Conservation (phyloP, 352 stramenopile species). For the Thraustochytrium striatum region DNA sequence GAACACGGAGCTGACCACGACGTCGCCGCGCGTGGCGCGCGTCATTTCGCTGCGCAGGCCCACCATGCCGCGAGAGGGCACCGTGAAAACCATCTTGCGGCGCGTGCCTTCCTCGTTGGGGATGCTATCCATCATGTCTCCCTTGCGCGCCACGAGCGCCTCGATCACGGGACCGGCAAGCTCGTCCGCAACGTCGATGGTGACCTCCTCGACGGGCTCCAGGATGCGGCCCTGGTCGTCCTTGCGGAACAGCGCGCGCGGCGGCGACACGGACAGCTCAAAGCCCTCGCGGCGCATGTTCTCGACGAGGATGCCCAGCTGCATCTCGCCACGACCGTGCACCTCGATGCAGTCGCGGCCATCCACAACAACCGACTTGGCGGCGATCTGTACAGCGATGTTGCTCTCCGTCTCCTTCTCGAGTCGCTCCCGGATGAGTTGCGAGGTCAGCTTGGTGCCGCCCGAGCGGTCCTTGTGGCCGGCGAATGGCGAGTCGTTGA, state of each 20-base stretch:
- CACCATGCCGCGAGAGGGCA: conserved; percentile 90
- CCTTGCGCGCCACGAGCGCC: conserved; percentile 84
- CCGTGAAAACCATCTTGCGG: conserved; percentile 83
- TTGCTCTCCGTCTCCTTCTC: conserved; percentile 95
- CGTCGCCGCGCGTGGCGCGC: conserved; percentile 87
- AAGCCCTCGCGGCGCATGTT: conserved; percentile 97
- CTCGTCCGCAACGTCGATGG: conserved; percentile 91
- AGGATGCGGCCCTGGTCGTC: conserved; percentile 71
- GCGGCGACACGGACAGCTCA: conserved; percentile 94
- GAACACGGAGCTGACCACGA: conserved; percentile 94
- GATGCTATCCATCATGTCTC: conserved; percentile 80
- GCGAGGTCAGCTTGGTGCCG: conserved; percentile 93
- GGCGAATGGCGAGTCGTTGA: conserved; percentile 92
- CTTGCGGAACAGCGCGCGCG: conserved; percentile 86
- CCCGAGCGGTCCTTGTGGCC: conserved; percentile 72
- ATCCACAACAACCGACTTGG: conserved; percentile 22
- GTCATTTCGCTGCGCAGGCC: conserved; percentile 93
- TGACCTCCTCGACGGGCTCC: conserved; percentile 84
- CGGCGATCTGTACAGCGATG: conserved; percentile 65
- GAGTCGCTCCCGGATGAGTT: conserved; percentile 86
- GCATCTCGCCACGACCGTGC: conserved; percentile 89
- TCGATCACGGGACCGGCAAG: conserved; percentile 95
- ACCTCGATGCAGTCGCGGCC: conserved; percentile 78
- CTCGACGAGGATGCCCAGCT: conserved; percentile 97
- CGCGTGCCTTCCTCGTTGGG: conserved; percentile 66